Evolutionary conservation across 306 rosid genomes (phyloP).

Genomic region (Heteromeles arbutifolia): DNA sequence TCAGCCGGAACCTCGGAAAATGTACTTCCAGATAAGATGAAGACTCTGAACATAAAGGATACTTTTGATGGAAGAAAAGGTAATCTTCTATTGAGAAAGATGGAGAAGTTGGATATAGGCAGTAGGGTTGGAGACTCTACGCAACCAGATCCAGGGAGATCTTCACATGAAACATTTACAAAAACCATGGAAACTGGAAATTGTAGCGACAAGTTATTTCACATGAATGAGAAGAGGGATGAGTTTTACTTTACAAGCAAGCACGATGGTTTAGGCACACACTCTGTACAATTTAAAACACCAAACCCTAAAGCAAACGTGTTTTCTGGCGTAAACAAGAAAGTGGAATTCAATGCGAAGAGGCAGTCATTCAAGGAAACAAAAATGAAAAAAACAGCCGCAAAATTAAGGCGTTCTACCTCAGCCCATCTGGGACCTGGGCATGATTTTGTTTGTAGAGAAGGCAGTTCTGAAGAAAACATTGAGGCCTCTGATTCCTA

Average conservation of each 20-base stretch:
- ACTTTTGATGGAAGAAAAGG: constrained; percentile 28
- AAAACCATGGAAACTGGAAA: constrained; percentile 19
- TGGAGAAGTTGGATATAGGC: constrained; percentile 41
- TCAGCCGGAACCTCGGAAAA: constrained; percentile 22
- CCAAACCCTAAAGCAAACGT: constrained; percentile 27
- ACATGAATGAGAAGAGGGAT: constrained; percentile 12
- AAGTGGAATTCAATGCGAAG: constrained; percentile 38
- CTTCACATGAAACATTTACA: constrained; percentile 22
- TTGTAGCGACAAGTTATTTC: constrained; percentile 6
- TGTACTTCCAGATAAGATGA: constrained; percentile 40
- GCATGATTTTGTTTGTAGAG: constrained; percentile 44
- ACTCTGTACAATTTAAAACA: constrained; percentile 60
- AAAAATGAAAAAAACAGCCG: constrained; percentile 45
- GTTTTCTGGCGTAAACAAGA: constrained; percentile 31
- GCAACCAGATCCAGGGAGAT: constrained; percentile 22
- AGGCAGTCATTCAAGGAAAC: constrained; percentile 41
- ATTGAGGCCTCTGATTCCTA: constrained; percentile 41
- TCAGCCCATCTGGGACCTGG: constrained; percentile 34
- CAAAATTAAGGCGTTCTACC: constrained; percentile 36
- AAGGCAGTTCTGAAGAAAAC: constrained; percentile 35
- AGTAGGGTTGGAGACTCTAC: constrained; percentile 15
- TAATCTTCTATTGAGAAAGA: constrained; percentile 24
- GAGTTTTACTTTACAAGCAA: constrained; percentile 47
- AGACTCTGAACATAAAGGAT: constrained; percentile 43
- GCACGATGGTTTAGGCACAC: constrained; percentile 26